Evolutionary conservation across 2,329 filamentous ascomycete species (phyloP), one percentile per base, ranked within the genome.

Genomic region (Periconia digitata): DNA sequence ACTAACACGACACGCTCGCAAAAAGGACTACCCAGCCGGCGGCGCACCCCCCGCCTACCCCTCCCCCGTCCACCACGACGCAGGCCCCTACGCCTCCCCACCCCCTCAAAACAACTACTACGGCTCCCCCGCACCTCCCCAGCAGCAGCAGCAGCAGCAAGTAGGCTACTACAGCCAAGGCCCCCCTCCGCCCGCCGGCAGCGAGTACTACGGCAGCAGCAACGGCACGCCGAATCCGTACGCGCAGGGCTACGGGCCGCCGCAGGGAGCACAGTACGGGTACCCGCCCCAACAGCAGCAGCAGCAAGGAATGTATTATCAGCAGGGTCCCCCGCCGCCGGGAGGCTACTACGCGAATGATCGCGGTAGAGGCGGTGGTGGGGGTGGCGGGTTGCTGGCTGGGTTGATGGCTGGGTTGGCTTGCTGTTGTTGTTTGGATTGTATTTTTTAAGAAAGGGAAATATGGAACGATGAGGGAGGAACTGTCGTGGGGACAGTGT

Each of bases 361-460:
- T n/a, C 65, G 53, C 53, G 65, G 53, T 37, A 47, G 64, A 10
- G 56, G 64, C 6, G 65, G 67, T 8, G 59, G 63, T 15, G 63
- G 47, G n/a, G 49, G 58, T 20, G 69, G 65, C 3, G 76, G 76
- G 2, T 60, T 77, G 27, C 67, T 75, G 32, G 72, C 72, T 3
- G 76, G 70, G 15, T 54, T 76, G 37, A 61, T 76, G 50, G 77
- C 71, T 8, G 70, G 67, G 46, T 53, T 78, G 62, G 76, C 77
- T 32, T 78, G 76, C 58, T 79, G 77, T 56, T 79, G 77, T 57
- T 79, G 77, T 69, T 70, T 79, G 66, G 77, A 79, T 54, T 71
- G 75, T 51, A 60, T 79, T 59, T 77, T 79, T 55, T 78, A 75
- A 58, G 49, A 3, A 21, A 24, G n/a, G n/a, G n/a, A n/a, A n/a